These are phyloP conservation scores for Echinosophora koreensis DNA, from an alignment of 306 rosid species.

Conservation along the genomic window DNA sequence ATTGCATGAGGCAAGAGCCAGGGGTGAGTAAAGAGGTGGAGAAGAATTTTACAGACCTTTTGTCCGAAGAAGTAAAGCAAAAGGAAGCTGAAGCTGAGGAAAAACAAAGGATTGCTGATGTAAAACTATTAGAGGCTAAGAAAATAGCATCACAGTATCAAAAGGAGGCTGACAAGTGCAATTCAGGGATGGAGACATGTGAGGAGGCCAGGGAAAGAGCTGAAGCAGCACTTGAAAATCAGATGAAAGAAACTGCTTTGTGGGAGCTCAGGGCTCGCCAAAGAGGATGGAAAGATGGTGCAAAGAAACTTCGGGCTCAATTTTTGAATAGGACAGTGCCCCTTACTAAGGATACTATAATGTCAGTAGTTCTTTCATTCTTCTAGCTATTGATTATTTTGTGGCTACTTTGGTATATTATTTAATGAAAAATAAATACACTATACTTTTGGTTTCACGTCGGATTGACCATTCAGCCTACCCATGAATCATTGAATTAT, in stretches of 20 bases:
- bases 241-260: conserved; percentile 56
- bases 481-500: conserved; percentile 32
- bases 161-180: conserved; percentile 72
- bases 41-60: conserved; percentile 50
- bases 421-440: conserved; percentile 46
- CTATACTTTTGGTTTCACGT: conserved; percentile 29
- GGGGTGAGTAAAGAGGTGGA: conserved; percentile 58
- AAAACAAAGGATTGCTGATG: conserved; percentile 54
- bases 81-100: conserved; percentile 57
- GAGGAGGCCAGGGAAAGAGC: conserved; percentile 65
- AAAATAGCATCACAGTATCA: conserved; percentile 64
- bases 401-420: conserved; percentile 9
- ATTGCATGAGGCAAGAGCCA: conserved; percentile 66
- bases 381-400: conserved; percentile 24
- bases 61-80: conserved; percentile 57
- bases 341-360: not conserved
- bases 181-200: conserved; percentile 69
- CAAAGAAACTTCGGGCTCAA: conserved; percentile 35
- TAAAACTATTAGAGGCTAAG: conserved; percentile 60
- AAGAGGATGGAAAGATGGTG: conserved; percentile 59
- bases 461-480: not conserved
- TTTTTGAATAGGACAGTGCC: conserved; percentile 16
- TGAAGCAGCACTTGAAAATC: conserved; percentile 54
- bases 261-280: conserved; percentile 69
- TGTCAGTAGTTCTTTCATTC: not conserved